phyloP scores from a whole-genome alignment of 2,329 filamentous ascomycete species.

The Apiospora aurea region DNA sequence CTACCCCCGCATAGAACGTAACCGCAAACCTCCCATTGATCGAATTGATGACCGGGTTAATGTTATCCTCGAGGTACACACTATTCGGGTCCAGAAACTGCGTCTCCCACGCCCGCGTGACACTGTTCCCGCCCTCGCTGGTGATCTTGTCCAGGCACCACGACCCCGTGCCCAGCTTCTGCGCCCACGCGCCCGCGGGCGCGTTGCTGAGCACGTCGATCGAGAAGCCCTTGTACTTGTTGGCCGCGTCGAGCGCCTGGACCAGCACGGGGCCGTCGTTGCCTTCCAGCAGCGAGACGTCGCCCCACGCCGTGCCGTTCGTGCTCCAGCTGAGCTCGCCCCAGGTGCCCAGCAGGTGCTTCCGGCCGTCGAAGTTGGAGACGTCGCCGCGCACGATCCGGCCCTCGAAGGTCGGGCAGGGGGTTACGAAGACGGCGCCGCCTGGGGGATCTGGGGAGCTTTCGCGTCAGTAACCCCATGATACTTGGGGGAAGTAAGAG shows the following conservation, averaged over 20 bases:
- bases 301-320: constrained; percentile 32
- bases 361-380: constrained; percentile 30
- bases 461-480: neutral
- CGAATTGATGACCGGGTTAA: constrained; percentile 35
- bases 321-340: constrained; percentile 32
- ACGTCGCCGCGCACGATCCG: constrained; percentile 32
- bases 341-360: constrained; percentile 34
- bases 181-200: constrained; percentile 30
- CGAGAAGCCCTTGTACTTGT: constrained; percentile 31
- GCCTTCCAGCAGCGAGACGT: constrained; percentile 35
- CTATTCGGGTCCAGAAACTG: constrained; percentile 30
- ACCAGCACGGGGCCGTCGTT: constrained; percentile 35
- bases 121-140: constrained; percentile 31
- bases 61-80: constrained; percentile 32
- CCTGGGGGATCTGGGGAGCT: constrained; percentile 30
- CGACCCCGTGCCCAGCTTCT: constrained; percentile 32
- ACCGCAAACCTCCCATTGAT: constrained; percentile 34
- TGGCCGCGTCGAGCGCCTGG: constrained; percentile 30
- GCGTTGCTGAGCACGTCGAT: constrained; percentile 32
- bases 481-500: neutral
- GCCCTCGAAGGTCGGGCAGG: constrained; percentile 33
- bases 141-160: constrained; percentile 36
- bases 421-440: constrained; percentile 29
- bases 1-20: constrained; percentile 32
- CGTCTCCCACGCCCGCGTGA: constrained; percentile 31